These are phyloP conservation scores for Lichtheimia corymbifera DNA, from an alignment of 371 early-diverging fungal genomes.

Conservation along the genomic window DNA sequence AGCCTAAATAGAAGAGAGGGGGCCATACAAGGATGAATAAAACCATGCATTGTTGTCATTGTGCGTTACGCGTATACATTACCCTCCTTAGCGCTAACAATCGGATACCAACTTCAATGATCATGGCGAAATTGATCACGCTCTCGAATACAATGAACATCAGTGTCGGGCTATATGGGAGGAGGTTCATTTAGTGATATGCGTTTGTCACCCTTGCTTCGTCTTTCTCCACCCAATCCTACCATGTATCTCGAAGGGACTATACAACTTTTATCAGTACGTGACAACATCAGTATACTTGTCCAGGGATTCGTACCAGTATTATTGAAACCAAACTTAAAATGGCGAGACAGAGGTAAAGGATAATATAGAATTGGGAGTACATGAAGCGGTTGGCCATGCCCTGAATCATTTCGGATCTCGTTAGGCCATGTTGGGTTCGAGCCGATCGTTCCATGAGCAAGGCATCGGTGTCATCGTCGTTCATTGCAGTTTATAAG, in stretches of 20 bases:
- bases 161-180: slow-evolving; percentile 37
- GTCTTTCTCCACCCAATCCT: slow-evolving; percentile 4
- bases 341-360: slow-evolving; percentile 68
- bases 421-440: slow-evolving; percentile 57
- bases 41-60: not conserved
- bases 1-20: slow-evolving; percentile 30
- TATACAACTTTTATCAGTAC: slow-evolving; percentile 7
- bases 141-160: slow-evolving; percentile 65
- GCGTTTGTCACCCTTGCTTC: not conserved
- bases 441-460: slow-evolving; percentile 3
- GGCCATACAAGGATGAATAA: not conserved
- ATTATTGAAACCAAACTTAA: slow-evolving; percentile 67
- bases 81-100: slow-evolving; percentile 72
- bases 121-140: slow-evolving; percentile 76
- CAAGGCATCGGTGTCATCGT: slow-evolving; percentile 1
- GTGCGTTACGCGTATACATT: slow-evolving; percentile 8
- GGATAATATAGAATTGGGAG: slow-evolving; percentile 67
- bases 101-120: slow-evolving; percentile 70
- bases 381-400: slow-evolving; percentile 83
- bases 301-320: slow-evolving; percentile 40
- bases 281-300: not conserved
- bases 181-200: not conserved
- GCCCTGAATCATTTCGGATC: slow-evolving; percentile 67
- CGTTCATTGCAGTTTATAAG: not conserved
- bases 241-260: slow-evolving; percentile 50